Base-by-base conservation (phyloP, 2,329 filamentous ascomycete genomes). In the Fonsecaea erecta region DNA sequence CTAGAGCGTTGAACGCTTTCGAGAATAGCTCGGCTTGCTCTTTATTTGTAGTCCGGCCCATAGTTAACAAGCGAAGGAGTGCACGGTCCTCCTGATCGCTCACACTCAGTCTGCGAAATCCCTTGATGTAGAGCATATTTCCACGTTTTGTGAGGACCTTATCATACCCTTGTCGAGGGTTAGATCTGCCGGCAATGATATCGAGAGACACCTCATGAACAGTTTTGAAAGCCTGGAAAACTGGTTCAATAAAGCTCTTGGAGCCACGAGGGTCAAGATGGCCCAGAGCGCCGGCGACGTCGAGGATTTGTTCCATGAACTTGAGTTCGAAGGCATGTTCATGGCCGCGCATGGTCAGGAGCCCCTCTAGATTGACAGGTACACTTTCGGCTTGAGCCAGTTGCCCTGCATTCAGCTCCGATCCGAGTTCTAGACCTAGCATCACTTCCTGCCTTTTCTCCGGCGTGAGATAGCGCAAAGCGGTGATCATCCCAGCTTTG, bases 341-440 rank as follows among this genome's bases (percentile, higher is more conserved):
- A 24, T 73, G 62, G 7, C 68, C 71, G 18, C 64, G 61, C 62
- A 77, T 71, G 2, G 64, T 55, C 7, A 68, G 53, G 3, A 79
- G 65, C 32, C 70, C 71, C 28, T 69, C 60, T 11, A 80, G 64
- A 43, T 73, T 76, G 11, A 66, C 72, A 14, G 69, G 77, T 1
- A 74, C 72, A 63, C 74, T 77, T 65, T 80, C 77, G 1, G 74
- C 78, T 60, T 79, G 78, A 2, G 75, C 77, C 2, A 79, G 60
- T 64, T 79, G 78, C 1, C 75, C 74, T 16, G 78, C 73, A 66
- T 79, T 79, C 54, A 80, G 71, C 21, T 73, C 70, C 14, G 75
- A 73, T 2, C 77, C 77, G 18, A 79, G 71, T 59, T 74, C 68
- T 14, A 80, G 70, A 16, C 75, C 74, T 18, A 72, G 71, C 56